Percentiles rank a stretch among this genome's conserved stretches.
These are phyloP conservation scores for Hyphopichia buzzinii DNA, from an alignment of 1,139 yeast species.

Conservation along the genomic window DNA sequence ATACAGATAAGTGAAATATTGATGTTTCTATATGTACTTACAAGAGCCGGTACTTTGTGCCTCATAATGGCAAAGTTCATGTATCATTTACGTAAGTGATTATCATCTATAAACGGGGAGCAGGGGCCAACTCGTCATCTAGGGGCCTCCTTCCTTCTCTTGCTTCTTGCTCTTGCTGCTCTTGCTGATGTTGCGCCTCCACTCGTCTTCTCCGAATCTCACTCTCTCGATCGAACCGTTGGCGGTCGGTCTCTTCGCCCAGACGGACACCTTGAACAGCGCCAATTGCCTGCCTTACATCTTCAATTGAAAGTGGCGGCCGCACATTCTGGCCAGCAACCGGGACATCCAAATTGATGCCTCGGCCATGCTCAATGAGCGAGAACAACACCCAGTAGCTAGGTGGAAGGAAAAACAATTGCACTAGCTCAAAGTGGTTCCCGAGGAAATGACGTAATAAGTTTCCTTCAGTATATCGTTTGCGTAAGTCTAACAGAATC, in stretches of 20 bases:
- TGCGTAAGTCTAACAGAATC: constrained; percentile 12
- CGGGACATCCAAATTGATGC: background rate
- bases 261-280: background rate
- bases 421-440: constrained; percentile 10
- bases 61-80: too few species aligned
- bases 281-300: background rate
- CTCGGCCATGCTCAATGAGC: background rate
- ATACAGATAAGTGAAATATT: too few species aligned
- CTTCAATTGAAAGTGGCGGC: background rate
- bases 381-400: constrained; percentile 34
- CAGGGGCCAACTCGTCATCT: background rate
- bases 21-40: too few species aligned
- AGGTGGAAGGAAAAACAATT: constrained; percentile 32
- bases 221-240: background rate
- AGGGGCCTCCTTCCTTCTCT: background rate
- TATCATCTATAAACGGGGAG: background rate
- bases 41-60: too few species aligned
- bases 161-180: background rate
- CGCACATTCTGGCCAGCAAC: background rate
- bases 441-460: constrained; percentile 9
- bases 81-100: too few species aligned
- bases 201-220: too few species aligned
- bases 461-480: constrained; percentile 10
- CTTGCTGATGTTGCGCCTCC: background rate
- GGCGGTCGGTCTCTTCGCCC: background rate